Conservation (phyloP, 805 yeast species). For the Saturnispora serradocipensis region DNA sequence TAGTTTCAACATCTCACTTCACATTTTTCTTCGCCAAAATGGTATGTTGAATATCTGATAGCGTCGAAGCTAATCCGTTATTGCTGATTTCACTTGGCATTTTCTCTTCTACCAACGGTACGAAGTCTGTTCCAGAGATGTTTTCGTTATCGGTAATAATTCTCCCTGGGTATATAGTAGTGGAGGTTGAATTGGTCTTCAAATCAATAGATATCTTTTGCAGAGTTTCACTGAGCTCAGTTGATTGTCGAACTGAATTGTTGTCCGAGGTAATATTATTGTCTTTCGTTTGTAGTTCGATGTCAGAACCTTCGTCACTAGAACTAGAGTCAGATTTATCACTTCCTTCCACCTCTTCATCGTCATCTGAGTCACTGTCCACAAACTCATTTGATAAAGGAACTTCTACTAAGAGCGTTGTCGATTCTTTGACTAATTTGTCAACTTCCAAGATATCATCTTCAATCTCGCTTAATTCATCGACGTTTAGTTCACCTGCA, state of each 20-base stretch:
- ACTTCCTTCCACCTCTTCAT: conserved; percentile 9
- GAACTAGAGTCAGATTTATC: conserved; percentile 1
- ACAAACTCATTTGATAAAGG: background rate
- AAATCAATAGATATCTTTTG: background rate
- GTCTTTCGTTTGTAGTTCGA: background rate
- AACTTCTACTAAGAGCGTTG: background rate
- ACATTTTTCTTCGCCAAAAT: background rate
- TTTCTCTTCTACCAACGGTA: background rate
- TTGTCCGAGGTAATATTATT: background rate
- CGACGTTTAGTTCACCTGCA: conserved; percentile 5
- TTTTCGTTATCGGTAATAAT: background rate
- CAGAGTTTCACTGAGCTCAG: background rate
- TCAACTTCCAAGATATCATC: conserved; percentile 5
- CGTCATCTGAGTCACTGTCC: conserved; percentile 1
- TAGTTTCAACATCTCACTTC: background rate
- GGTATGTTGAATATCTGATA: background rate
- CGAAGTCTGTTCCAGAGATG: background rate
- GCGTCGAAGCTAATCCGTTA: background rate
- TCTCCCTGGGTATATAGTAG: background rate
- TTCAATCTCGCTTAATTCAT: conserved; percentile 10
- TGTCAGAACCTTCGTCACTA: background rate
- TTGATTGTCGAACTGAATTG: background rate
- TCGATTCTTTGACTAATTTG: background rate
- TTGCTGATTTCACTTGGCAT: background rate
- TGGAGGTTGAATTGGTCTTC: background rate